Percentiles rank a stretch among this genome's conserved stretches.
These are phyloP conservation scores for Ascomycota sp. DNA, from an alignment of 2,329 filamentous ascomycete species.

Conservation along the genomic window DNA sequence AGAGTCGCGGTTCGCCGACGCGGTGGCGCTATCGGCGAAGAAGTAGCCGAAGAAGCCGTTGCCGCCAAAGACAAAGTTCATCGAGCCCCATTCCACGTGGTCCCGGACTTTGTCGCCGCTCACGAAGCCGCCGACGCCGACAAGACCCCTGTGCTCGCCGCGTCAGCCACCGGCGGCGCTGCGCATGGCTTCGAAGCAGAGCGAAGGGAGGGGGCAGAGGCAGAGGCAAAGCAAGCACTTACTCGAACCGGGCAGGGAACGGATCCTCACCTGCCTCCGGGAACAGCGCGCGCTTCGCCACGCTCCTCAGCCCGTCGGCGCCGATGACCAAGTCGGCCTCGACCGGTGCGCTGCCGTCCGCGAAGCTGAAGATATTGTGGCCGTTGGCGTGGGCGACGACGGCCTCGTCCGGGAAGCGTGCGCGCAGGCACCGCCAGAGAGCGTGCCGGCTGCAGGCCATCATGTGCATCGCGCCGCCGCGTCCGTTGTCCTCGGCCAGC, in stretches of 20 bases:
- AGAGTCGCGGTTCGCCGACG: constrained; percentile 4
- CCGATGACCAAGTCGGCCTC: constrained; percentile 9
- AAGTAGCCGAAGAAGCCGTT: constrained; percentile 8
- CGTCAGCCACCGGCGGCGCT: no score
- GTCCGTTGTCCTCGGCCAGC: not conserved
- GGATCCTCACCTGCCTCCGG: constrained; percentile 5
- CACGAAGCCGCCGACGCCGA: constrained; percentile 6
- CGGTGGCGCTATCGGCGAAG: constrained; percentile 3
- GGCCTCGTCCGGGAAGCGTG: constrained; percentile 4
- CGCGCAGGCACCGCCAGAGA: constrained; percentile 6
- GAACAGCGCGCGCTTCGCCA: constrained; percentile 6
- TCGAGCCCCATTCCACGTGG: constrained; percentile 5
- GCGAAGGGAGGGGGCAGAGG: not conserved
- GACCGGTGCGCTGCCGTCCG: constrained; percentile 4
- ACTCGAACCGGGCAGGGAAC: constrained; percentile 8
- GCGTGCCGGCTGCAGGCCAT: constrained; percentile 7
- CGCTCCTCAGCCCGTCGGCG: constrained; percentile 7
- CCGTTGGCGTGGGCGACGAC: constrained; percentile 4
- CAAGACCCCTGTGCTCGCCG: constrained; percentile 3
- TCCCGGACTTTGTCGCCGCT: constrained; percentile 3
- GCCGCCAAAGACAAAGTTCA: constrained; percentile 6
- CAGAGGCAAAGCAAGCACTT: not conserved
- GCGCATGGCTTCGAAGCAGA: no score
- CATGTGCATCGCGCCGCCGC: constrained; percentile 3
- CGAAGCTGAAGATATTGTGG: constrained; percentile 5